Base-by-base conservation (phyloP, 2,329 filamentous ascomycete species). In the Penicillium sp. region DNA sequence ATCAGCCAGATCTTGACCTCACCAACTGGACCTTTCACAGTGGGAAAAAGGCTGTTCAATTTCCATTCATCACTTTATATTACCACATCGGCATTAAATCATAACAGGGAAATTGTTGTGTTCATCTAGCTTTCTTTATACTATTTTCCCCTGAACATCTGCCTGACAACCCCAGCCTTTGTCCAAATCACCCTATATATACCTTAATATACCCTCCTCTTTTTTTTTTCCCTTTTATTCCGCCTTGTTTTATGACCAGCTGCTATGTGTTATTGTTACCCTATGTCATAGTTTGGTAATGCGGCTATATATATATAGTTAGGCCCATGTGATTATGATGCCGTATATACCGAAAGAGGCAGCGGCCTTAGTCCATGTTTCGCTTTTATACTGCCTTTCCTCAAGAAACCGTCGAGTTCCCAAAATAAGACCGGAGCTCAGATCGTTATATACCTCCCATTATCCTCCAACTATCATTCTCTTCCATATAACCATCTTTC, bases 1-100 rank as follows among this genome's bases (percentile, higher is more conserved):
- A 80, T 12, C 51, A 52, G 38, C 41, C 53, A 4, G 57, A 48
- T 3, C 38, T 56, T 10, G 55, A 62, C 25, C 29, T 60, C 4
- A 44, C 29, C 10, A 55, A 50, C 5, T 63, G 63, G 63, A 56
- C 56, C 4, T 60, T 65, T 32, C 53, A 50, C 7, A 62, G 61
- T 46, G 68, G 68, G 9, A 37, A 61, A 38, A 57, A 59, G 3
- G 57, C 59, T 25, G 48, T 65, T n/a, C 49, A 60, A 12, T 57
- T 51, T 46, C 61, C 61, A 5, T 63, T 61, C 38, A 53, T 62
- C 12, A 56, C 47, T 8, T 46, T 65, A 15, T 58, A 63, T 39
- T 65, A 60, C n/a, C 61, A 52, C 49, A 42, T 61, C 2, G 63
- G 61, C 3, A 40, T 59, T 1, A 63, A 55, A 29, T 48, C 40